Base-by-base conservation (phyloP, 1,139 yeast genomes). In the Hyphopichia pseudoburtonii region DNA sequence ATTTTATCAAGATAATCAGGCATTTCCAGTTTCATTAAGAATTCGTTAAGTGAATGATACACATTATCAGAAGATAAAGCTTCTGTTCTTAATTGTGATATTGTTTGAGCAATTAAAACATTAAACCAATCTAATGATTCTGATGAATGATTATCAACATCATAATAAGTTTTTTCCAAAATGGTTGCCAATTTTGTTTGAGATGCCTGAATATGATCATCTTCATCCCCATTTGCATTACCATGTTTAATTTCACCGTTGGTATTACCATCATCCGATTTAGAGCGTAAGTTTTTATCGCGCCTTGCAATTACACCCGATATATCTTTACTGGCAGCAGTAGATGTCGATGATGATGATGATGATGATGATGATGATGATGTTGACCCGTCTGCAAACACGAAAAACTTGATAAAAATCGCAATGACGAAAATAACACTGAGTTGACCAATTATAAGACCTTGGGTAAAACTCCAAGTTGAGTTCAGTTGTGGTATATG, bases 101-200 rank as follows among this genome's bases (percentile, higher is more conserved):
- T 82, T 4, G 90, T 83, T 56, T 94, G 97, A 0, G 97, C 98
- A 17, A 92, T 76, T 33, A 92, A 68, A 1, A 92, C 97, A 51
- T 92, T 92, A 57, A 92, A 88, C 98, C 99, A 92, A 59, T 92
- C 98, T 39, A 92, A 66, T 0, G 96, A 84, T 64, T 92, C 99
- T 0, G 97, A 78, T 3, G 83, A 70, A 57, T 94, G 98, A 17
- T 81, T 81, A 31, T 82, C 80, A 1, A 92, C 97, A 54, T 92
- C 88, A 58, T 94, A 94, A 55, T 88, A 89, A 0, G 97, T 89
- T 54, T 89, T 90, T 48, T 90, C 97, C 36, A 92, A 66, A 21
- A 90, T 86, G 0, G 82, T 48, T 51, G 52, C 37, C 5, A 59
- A 47, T 30, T 51, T 57, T 3, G 50, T 37, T 23, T 45, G 40